Evolutionary conservation across 148 eudicot species (phyloP).

Genomic region (Cornus kousa): DNA sequence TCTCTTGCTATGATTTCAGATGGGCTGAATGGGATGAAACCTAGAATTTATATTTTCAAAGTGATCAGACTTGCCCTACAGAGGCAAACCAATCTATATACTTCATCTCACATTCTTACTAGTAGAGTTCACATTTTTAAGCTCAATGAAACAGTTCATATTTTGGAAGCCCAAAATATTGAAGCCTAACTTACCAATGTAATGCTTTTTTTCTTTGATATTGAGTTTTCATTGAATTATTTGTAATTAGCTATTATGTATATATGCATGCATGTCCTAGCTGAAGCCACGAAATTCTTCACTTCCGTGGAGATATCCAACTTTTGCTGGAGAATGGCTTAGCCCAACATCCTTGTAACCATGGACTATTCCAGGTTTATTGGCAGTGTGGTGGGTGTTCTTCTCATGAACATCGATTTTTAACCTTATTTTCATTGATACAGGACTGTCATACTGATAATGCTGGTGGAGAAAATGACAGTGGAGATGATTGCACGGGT

Average conservation of each 20-base stretch:
- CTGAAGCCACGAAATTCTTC: background rate
- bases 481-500: slow-evolving; percentile 59
- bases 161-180: background rate
- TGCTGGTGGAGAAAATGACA: slow-evolving; percentile 49
- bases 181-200: background rate
- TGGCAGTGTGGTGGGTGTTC: background rate
- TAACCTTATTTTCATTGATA: slow-evolving; percentile 13
- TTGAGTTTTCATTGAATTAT: background rate
- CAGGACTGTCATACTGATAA: slow-evolving; percentile 49
- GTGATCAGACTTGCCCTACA: too few species aligned
- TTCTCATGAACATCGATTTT: slow-evolving; percentile 1
- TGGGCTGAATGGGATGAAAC: background rate
- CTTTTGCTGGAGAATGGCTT: slow-evolving; percentile 1
- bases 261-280: background rate
- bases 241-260: background rate
- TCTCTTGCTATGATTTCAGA: background rate
- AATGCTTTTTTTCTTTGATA: background rate
- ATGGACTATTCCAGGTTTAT: background rate
- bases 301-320: background rate
- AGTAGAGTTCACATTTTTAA: background rate
- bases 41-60: too few species aligned
- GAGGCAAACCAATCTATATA: too few species aligned
- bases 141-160: background rate
- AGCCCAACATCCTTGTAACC: background rate
- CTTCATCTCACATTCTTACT: too few species aligned